Base-by-base conservation (phyloP, 1,284 basidiomycete genomes). In the Ustilago loliicola region DNA sequence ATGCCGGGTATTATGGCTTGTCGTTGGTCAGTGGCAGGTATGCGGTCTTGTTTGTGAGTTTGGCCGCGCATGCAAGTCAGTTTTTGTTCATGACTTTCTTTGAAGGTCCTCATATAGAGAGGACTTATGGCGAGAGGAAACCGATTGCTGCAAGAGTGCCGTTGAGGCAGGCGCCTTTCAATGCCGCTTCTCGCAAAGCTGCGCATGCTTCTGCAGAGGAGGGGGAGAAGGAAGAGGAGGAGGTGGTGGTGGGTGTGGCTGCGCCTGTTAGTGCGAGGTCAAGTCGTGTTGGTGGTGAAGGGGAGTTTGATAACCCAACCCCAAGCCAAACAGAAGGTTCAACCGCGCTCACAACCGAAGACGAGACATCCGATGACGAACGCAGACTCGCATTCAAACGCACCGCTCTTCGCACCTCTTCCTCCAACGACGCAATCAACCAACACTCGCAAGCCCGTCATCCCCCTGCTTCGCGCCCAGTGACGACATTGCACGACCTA, bases 21-120 rank as follows among this genome's bases (percentile, higher is more conserved):
- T 96, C 92, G 3, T 89, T 94, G 63, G 92, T 96, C 65, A 90
- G 91, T 38, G 94, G 94, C 25, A 93, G 93, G 88, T 97, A 98
- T 84, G 90, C 93, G 0, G 94, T 98, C 2, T 89, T 99, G 10
- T 98, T 98, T 80, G 94, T 93, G 68, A 96, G 94, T 77, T 90
- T 99, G 21, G 92, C 92, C 1, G 96, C 93, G 0, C 97, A 99
- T 86, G 93, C 94, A 0, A 92, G 93, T 15, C 96, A 99, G 85
- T 98, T 98, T 87, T 93, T 93, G 4, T 99, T 99, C 90, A 89
- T 99, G 63, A 90, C 95, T n/a, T 93, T 92, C 87, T 99, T 99
- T 81, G 96, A 98, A 88, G 98, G 96, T 84, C 96, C 96, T 70
- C 96, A 95, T 94, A 85, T 81, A 68, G 83, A 81, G 21, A 68